phyloP scores from a whole-genome alignment of 1,284 basidiomycete genomes.

The Leccinum huronense region DNA sequence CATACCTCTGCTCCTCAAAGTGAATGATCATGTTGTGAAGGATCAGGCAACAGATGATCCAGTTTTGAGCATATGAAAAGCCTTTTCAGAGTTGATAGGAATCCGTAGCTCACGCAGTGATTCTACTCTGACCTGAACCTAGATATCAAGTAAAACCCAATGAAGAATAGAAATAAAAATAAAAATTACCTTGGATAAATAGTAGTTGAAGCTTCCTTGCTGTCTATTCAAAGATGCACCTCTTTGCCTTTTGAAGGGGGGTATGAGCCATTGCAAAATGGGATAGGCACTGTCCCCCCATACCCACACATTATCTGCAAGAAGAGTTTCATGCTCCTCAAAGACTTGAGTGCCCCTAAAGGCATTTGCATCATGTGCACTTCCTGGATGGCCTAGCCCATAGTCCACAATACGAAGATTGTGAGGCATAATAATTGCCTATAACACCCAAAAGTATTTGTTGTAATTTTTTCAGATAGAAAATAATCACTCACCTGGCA shows the following conservation, averaged over 20 bases:
- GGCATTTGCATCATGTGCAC: no score
- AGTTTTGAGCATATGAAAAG: background rate
- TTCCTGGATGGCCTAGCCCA: no score
- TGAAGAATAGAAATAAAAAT: background rate
- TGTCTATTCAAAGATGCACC: background rate
- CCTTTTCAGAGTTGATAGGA: background rate
- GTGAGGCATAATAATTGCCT: no score
- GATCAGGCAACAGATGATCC: background rate
- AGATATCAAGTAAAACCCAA: background rate
- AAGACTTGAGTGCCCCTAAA: no score
- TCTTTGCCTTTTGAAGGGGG: background rate
- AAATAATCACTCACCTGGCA: background rate
- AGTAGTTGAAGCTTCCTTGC: background rate
- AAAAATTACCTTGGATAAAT: background rate
- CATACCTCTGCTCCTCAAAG: background rate
- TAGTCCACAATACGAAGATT: no score
- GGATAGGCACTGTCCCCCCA: background rate
- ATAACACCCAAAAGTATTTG: no score
- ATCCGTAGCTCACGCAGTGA: background rate
- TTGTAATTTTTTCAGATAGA: no score
- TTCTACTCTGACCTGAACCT: background rate
- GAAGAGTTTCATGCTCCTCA: no score
- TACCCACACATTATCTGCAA: background rate
- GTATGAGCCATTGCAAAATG: background rate
- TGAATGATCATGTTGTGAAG: background rate